These are phyloP conservation scores for Diaporthe vaccinii DNA, from an alignment of 2,329 filamentous ascomycete species.

Conservation along the genomic window DNA sequence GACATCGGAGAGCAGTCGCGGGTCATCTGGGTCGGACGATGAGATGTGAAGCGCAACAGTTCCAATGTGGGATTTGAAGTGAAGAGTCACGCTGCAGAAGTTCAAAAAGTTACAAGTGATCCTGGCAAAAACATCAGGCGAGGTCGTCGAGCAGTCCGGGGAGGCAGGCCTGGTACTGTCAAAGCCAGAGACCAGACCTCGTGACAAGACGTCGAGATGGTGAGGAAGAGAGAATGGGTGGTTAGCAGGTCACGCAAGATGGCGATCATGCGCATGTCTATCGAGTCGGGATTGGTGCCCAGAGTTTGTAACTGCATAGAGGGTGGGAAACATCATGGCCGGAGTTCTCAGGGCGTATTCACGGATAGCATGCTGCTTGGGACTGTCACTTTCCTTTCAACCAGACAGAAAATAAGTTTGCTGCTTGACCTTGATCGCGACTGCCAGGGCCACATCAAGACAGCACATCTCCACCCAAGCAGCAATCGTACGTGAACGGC, in stretches of 20 bases:
- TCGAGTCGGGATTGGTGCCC: background rate
- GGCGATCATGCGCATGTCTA: background rate
- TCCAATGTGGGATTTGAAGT: background rate
- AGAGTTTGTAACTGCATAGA: background rate
- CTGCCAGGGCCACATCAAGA: background rate
- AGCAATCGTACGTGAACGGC: background rate
- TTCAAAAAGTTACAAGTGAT: background rate
- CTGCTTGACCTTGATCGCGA: background rate
- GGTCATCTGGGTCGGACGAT: constrained; percentile 9
- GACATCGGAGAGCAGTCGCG: constrained; percentile 8
- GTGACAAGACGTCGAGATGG: background rate
- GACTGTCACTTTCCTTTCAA: background rate
- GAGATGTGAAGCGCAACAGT: background rate
- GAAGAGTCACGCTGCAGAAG: background rate
- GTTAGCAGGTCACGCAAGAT: background rate
- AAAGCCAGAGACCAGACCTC: background rate
- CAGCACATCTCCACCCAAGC: background rate
- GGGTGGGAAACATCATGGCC: background rate
- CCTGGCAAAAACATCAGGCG: background rate
- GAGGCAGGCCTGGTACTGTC: no score
- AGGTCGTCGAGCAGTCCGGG: no score
- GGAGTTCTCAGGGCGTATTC: background rate
- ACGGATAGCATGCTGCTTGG: background rate
- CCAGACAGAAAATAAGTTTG: background rate
- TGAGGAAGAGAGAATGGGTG: background rate